Percentiles rank a stretch among this genome's conserved stretches.
phyloP scores from a whole-genome alignment of 495 filamentous ascomycete species.

The Hypoxylon rickii region DNA sequence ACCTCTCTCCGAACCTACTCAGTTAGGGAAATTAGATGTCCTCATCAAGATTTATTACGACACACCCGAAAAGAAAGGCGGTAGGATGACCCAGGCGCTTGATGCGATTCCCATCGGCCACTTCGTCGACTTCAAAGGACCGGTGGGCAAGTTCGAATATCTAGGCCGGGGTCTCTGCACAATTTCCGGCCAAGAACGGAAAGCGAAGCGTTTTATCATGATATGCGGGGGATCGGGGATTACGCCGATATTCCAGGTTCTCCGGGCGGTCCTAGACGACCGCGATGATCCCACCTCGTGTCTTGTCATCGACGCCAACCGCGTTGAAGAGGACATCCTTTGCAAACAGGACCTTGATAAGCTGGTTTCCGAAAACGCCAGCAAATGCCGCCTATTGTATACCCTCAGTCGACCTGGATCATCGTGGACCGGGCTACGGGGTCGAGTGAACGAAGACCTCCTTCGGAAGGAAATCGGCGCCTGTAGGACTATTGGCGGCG shows the following conservation, averaged over 20 bases:
- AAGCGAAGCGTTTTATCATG: slow-evolving; percentile 78
- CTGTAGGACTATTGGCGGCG: slow-evolving; percentile 40
- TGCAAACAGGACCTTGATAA: slow-evolving; percentile 75
- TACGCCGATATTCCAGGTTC: slow-evolving; percentile 89
- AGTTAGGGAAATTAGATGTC: slow-evolving; percentile 69
- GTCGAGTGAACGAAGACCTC: slow-evolving; percentile 68
- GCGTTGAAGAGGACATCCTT: slow-evolving; percentile 81
- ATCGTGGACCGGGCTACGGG: slow-evolving; percentile 71
- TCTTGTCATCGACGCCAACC: slow-evolving; percentile 79
- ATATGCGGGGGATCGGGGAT: slow-evolving; percentile 89
- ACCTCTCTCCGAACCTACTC: slow-evolving; percentile 69
- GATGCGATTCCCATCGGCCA: slow-evolving; percentile 72
- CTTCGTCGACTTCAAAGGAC: slow-evolving; percentile 85
- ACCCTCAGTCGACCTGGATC: slow-evolving; percentile 68
- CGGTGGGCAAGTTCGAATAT: slow-evolving; percentile 88
- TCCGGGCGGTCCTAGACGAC: slow-evolving; percentile 71
- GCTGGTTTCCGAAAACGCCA: slow-evolving; percentile 54
- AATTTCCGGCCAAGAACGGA: slow-evolving; percentile 62
- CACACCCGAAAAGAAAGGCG: slow-evolving; percentile 61
- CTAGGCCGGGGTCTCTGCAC: slow-evolving; percentile 66
- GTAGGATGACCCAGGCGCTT: slow-evolving; percentile 84
- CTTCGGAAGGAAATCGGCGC: slow-evolving; percentile 63
- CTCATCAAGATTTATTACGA: slow-evolving; percentile 88
- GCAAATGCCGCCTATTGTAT: slow-evolving; percentile 70
- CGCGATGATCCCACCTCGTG: slow-evolving; percentile 54